These are phyloP conservation scores for Aspergillus neotritici DNA, from an alignment of 2,329 filamentous ascomycete genomes.

Conservation along the genomic window DNA sequence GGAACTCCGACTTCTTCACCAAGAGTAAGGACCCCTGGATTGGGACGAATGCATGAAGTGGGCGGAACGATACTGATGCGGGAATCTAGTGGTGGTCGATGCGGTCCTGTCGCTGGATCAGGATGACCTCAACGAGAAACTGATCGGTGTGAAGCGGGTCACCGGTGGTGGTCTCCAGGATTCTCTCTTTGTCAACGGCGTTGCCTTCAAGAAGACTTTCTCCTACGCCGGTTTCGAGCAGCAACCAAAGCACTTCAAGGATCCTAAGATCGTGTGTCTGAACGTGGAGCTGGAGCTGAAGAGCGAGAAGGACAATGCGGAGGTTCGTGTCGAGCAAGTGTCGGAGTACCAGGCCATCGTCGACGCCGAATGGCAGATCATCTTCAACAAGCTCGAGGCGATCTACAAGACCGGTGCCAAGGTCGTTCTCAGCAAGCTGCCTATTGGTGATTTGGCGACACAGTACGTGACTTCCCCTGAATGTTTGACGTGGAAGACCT, in stretches of 20 bases:
- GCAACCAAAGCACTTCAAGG: slow-evolving; percentile 89
- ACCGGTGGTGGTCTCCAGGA: slow-evolving; percentile 93
- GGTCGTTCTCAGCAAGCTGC: slow-evolving; percentile 93
- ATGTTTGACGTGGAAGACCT: no score
- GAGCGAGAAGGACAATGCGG: slow-evolving; percentile 98
- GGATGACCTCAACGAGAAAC: slow-evolving; percentile 92
- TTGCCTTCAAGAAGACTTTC: slow-evolving; percentile 99
- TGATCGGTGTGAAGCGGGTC: slow-evolving; percentile 98
- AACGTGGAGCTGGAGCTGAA: slow-evolving; percentile 98
- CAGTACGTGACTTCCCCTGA: slow-evolving; percentile 50
- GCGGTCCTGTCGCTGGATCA: slow-evolving; percentile 93
- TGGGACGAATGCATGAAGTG: neutral
- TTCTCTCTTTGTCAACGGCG: slow-evolving; percentile 93
- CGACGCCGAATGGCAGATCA: slow-evolving; percentile 99
- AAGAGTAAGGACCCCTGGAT: slow-evolving; percentile 59
- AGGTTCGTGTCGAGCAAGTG: slow-evolving; percentile 95
- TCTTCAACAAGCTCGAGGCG: slow-evolving; percentile 98
- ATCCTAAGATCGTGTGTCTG: slow-evolving; percentile 94
- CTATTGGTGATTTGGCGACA: slow-evolving; percentile 94
- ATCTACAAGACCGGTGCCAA: slow-evolving; percentile 90
- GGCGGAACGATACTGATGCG: slow-evolving; percentile 11
- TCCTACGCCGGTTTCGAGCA: slow-evolving; percentile 99
- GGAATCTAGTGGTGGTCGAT: slow-evolving; percentile 80
- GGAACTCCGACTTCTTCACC: slow-evolving; percentile 94
- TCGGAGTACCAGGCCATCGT: slow-evolving; percentile 99